Evolutionary conservation across 495 filamentous ascomycete genomes (phyloP).

Genomic region (Cryomyces antarcticus): DNA sequence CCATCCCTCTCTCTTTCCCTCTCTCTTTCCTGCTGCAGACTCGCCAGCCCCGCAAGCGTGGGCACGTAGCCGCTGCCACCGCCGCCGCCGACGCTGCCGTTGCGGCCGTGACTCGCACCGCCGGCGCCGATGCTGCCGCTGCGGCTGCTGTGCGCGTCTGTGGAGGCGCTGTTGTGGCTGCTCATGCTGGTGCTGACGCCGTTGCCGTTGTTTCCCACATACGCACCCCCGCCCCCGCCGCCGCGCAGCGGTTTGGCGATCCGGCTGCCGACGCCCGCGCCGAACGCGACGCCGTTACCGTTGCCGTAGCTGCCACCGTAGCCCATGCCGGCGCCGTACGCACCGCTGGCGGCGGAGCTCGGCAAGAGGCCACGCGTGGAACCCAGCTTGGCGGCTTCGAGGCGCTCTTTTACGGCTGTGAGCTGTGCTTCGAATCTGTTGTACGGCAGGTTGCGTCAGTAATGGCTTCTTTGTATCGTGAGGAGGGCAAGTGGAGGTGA

Average conservation of each 20-base stretch:
- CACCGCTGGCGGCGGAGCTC: constrained; percentile 29
- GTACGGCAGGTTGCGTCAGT: neutral
- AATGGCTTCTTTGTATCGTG: neutral
- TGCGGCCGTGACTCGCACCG: too few relatives aligned
- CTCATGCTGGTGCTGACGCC: too few relatives aligned
- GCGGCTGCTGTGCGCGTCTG: constrained; percentile 16
- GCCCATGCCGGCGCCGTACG: constrained; percentile 3
- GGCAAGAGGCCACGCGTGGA: constrained; percentile 49
- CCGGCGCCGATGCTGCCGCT: constrained; percentile 30
- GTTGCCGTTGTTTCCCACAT: too few relatives aligned
- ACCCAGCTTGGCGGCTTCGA: constrained; percentile 84
- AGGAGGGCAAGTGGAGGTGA: neutral
- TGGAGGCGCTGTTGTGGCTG: too few relatives aligned
- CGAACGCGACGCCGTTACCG: constrained; percentile 39
- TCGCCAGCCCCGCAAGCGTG: constrained; percentile 9
- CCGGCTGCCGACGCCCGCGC: constrained; percentile 42
- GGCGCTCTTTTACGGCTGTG: constrained; percentile 87
- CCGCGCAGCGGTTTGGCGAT: constrained; percentile 75
- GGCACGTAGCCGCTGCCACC: constrained; percentile 2
- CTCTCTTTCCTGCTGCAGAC: constrained; percentile 9
- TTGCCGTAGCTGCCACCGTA: too few relatives aligned
- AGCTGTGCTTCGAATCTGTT: constrained; percentile 89
- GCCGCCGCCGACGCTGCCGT: constrained; percentile 26
- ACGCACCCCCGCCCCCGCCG: too few relatives aligned
- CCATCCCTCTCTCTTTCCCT: too few relatives aligned